These are phyloP conservation scores for Phytophthora chlamydospora DNA, from an alignment of 352 stramenopile genomes.

Conservation along the genomic window DNA sequence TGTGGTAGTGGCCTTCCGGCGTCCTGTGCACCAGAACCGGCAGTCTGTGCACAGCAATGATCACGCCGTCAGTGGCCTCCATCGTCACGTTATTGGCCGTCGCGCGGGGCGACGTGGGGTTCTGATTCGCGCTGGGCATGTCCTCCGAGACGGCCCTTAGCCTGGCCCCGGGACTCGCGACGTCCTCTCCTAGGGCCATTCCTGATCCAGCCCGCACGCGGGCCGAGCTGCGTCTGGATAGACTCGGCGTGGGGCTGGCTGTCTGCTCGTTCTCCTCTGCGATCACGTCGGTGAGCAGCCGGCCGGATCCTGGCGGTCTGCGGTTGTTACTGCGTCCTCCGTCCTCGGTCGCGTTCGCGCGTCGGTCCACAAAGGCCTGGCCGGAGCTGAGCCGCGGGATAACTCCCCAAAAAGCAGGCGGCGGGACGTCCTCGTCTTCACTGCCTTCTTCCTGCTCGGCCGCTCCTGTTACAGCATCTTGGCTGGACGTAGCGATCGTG, in stretches of 20 bases:
- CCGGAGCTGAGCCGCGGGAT: constrained; percentile 85
- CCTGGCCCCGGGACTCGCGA: constrained; percentile 47
- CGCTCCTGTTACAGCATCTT: constrained; percentile 5
- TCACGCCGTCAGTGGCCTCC: constrained; percentile 94
- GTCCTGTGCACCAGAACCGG: constrained; percentile 92
- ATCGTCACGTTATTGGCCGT: constrained; percentile 79
- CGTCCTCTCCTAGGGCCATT: constrained; percentile 11
- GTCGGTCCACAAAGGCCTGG: constrained; percentile 82
- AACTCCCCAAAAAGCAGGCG: constrained; percentile 50
- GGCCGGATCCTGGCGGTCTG: constrained; percentile 13
- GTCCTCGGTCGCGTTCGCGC: constrained; percentile 54
- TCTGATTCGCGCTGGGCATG: constrained; percentile 42
- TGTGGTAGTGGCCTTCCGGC: constrained; percentile 72
- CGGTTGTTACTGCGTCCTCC: constrained; percentile 26
- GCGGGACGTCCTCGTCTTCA: constrained; percentile 31
- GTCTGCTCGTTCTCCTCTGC: constrained; percentile 48
- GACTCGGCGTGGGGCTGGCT: constrained; percentile 4
- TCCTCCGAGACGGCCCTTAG: constrained; percentile 61
- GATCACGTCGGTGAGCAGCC: constrained; percentile 55
- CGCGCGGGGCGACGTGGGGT: constrained; percentile 46
- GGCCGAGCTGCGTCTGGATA: neutral
- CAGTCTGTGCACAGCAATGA: constrained; percentile 97
- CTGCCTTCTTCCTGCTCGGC: constrained; percentile 11
- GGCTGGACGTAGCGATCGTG: neutral
- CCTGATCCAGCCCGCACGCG: constrained; percentile 10